Conservation (phyloP, 306 rosid species). For the Dryas alaskensis region DNA sequence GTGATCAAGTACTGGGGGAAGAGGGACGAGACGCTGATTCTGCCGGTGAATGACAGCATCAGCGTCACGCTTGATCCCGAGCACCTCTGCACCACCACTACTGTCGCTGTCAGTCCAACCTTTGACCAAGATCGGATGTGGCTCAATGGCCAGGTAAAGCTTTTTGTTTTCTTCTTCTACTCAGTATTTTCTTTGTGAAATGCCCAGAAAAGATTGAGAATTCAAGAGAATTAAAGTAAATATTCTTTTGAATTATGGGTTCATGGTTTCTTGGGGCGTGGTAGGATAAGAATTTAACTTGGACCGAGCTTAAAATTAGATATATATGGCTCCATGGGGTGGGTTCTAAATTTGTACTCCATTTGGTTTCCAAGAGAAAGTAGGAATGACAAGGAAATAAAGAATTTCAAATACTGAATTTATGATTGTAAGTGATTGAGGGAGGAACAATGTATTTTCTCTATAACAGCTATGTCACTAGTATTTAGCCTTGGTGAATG, state of each 20-base stretch:
- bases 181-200: slow-evolving; percentile 14
- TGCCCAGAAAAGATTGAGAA: background rate
- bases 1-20: slow-evolving; percentile 99
- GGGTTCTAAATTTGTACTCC: background rate
- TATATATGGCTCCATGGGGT: background rate
- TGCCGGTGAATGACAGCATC: slow-evolving; percentile 92
- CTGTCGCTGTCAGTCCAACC: slow-evolving; percentile 85
- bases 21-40: slow-evolving; percentile 78
- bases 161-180: background rate
- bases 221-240: background rate
- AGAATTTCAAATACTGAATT: background rate
- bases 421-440: background rate
- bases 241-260: too few species aligned
- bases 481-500: background rate
- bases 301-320: too few species aligned
- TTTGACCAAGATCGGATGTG: slow-evolving; percentile 89
- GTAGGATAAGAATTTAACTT: too few species aligned
- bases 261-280: too few species aligned
- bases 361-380: background rate
- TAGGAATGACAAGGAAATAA: background rate
- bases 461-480: background rate
- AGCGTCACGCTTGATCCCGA: slow-evolving; percentile 93
- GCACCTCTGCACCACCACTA: slow-evolving; percentile 92
- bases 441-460: background rate
- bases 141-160: slow-evolving; percentile 81